Evolutionary conservation across 1,284 basidiomycete species (phyloP), one percentile per base, ranked within the genome.

Genomic region (Microbotryum lychnidis-dioicae): DNA sequence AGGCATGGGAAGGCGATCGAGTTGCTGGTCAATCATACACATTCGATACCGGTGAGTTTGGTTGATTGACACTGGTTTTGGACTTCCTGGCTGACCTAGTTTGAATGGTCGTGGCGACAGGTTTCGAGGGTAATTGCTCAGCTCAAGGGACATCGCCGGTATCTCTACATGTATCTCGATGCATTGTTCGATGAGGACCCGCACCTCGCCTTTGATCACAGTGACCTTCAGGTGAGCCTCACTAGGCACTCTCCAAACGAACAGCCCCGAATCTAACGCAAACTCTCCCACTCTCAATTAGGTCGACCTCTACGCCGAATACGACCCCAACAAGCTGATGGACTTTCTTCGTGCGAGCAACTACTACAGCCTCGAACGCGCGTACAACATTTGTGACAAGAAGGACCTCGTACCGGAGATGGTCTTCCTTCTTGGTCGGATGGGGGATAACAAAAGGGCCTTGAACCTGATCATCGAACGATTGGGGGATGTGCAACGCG

Each of bases 381-480:
- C 94, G n/a, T 94, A 92, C 75, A 77, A 81, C 54, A 84, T 91
- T 20, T 97, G 92, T 74, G 84, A 86, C 70, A 82, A 85, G 63
- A 83, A 85, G 44, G 91, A 94, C 71, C 82, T 91, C 48, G 92
- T 99, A 0, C 84, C 85, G 0, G 96, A 98, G 77, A 96, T 96
- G 89, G 94, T 99, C 8, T 98, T 97, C 78, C 80, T 98, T 1
- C 84, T 98, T 0, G 96, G 96, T 0, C 84, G 91, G 12, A 97
- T 97, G 87, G 96, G 96, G 7, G 90, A 97, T 75, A 97, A 97
- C 76, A 93, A 91, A 78, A 83, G 89, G 70, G 96, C 96, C 0
- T 76, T 99, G 62, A 89, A 86, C 62, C 81, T 99, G 31, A 97
- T 99, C 70, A 97, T 99, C 65, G 92, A 97, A 73, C 82, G 92